Evolutionary conservation across 2,329 filamentous ascomycete genomes (phyloP).

Genomic region (Trichophyton schoenleinii): DNA sequence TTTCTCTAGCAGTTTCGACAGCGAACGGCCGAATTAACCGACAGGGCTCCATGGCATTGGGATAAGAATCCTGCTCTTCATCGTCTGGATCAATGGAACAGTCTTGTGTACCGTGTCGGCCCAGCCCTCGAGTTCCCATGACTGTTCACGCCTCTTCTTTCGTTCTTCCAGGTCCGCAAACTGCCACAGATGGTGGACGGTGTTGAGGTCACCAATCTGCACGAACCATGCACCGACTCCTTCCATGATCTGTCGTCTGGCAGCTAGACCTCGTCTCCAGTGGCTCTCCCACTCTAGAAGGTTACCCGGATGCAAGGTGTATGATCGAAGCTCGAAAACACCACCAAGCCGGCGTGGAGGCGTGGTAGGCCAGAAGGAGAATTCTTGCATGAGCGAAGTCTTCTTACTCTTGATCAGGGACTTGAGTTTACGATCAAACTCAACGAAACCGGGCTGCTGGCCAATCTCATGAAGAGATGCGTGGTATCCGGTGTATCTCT

Average conservation of each 20-base stretch:
- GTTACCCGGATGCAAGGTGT: constrained; percentile 90
- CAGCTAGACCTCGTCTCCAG: constrained; percentile 84
- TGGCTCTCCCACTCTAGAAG: constrained; percentile 97
- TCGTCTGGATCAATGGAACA: constrained; percentile 86
- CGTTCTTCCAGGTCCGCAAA: constrained; percentile 94
- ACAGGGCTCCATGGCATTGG: constrained; percentile 96
- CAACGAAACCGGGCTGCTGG: constrained; percentile 66
- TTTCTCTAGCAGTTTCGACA: neutral
- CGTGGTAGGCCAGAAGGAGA: constrained; percentile 97
- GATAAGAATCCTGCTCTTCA: constrained; percentile 88
- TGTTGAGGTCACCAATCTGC: constrained; percentile 94
- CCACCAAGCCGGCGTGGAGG: constrained; percentile 80
- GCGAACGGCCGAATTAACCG: constrained; percentile 39
- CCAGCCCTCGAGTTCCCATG: constrained; percentile 92
- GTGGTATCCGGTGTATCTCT: constrained; percentile 92
- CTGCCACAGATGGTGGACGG: constrained; percentile 96
- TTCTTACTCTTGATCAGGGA: constrained; percentile 72
- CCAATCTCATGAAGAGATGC: constrained; percentile 77
- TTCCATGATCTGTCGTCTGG: constrained; percentile 93
- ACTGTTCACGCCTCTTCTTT: constrained; percentile 79
- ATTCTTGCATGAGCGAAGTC: constrained; percentile 95
- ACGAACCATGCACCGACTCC: constrained; percentile 98
- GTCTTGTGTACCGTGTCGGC: constrained; percentile 97
- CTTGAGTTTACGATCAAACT: constrained; percentile 75
- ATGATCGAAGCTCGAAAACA: constrained; percentile 89